Percentiles rank a stretch among this genome's conserved stretches.
Conservation (phyloP, 441 rosid species). For the Manihot esculenta region DNA sequence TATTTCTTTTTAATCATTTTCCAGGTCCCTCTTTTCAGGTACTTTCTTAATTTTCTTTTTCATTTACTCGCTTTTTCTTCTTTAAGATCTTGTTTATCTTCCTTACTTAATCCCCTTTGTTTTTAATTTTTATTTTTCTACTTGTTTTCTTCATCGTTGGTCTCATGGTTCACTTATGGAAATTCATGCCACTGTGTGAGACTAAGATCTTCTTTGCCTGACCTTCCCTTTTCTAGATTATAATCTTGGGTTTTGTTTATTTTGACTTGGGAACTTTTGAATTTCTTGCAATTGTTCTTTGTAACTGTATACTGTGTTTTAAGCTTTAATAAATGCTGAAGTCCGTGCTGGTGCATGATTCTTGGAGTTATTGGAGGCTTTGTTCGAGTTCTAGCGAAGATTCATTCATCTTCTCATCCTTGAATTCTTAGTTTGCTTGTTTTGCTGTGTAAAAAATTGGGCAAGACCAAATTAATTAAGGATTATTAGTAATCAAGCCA, state of each 20-base stretch:
- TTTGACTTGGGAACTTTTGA: not conserved
- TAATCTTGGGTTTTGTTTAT: not conserved
- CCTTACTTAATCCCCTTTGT: not conserved
- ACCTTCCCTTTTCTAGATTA: not conserved
- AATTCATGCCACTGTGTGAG: not conserved
- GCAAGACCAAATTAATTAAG: not conserved
- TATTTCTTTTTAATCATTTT: slow-evolving; percentile 79
- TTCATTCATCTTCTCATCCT: not conserved
- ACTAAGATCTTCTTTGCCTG: not conserved
- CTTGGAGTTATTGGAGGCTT: too few species aligned
- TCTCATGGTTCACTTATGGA: not conserved
- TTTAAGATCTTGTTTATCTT: not conserved
- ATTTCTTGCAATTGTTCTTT: not conserved
- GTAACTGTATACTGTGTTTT: too few species aligned
- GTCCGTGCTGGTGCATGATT: too few species aligned
- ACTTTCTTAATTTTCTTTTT: not conserved
- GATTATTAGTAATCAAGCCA: not conserved
- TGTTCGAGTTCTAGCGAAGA: not conserved
- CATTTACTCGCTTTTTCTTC: not conserved
- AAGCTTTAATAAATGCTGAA: too few species aligned
- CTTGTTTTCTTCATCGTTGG: not conserved
- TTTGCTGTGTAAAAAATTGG: not conserved
- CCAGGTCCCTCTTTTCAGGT: slow-evolving; percentile 98
- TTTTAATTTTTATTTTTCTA: not conserved
- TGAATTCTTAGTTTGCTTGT: not conserved